Conservation (phyloP, 2,329 filamentous ascomycete genomes). For the Scedosporium minutisporum region DNA sequence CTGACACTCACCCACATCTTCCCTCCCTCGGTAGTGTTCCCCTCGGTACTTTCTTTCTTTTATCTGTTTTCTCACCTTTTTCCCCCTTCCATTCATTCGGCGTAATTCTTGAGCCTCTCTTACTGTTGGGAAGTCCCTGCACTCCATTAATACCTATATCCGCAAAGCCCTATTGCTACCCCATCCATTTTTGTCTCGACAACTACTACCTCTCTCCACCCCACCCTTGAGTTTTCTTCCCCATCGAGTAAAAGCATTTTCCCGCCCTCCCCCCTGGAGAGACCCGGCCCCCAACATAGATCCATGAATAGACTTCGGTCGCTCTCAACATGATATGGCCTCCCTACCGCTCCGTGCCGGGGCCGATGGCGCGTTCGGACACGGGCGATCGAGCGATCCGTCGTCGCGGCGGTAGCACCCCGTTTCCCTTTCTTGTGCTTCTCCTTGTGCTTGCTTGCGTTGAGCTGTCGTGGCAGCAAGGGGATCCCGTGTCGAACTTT, state of each 20-base stretch:
- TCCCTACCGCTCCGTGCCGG: background rate
- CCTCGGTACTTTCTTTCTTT: background rate
- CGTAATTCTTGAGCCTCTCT: background rate
- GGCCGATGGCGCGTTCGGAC: background rate
- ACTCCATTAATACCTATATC: background rate
- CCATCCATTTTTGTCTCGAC: background rate
- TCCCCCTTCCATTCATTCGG: background rate
- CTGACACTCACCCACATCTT: background rate
- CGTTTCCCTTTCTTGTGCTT: background rate
- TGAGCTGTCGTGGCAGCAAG: slow-evolving; percentile 19
- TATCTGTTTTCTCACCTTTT: background rate
- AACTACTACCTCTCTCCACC: background rate
- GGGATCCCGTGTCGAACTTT: slow-evolving; percentile 44
- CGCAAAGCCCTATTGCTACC: background rate
- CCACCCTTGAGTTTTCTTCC: background rate
- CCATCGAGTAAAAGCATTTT: background rate
- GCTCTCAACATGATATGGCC: slow-evolving; percentile 4
- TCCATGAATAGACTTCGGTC: background rate
- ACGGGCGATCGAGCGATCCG: background rate
- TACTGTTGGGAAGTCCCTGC: too few species aligned
- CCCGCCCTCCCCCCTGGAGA: background rate
- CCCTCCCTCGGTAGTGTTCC: background rate
- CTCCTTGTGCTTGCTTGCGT: background rate
- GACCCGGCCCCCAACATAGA: background rate
- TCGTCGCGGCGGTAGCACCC: background rate